Conservation (phyloP, 306 rosid genomes). For the Oemleria cerasiformis region DNA sequence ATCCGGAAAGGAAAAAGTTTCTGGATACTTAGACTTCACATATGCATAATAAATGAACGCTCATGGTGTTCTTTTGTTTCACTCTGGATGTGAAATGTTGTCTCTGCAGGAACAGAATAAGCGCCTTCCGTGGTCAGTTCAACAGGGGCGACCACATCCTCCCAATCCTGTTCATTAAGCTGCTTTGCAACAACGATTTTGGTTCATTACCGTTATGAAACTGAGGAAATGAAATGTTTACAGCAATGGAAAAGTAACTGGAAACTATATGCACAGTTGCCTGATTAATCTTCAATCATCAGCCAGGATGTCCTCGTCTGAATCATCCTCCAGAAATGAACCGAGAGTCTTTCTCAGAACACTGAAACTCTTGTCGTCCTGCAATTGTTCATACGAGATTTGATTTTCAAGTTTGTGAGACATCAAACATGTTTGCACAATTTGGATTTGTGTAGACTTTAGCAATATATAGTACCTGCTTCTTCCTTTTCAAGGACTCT, state of each 20-base stretch:
- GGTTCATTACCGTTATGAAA: not conserved
- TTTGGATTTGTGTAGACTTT: too few species aligned
- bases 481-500: constrained; percentile 83
- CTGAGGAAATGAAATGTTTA: not conserved
- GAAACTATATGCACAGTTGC: not conserved
- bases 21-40: not conserved
- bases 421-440: constrained; percentile 4
- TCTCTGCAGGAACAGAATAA: constrained; percentile 61
- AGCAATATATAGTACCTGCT: constrained; percentile 43
- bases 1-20: not conserved
- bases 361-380: constrained; percentile 91
- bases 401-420: constrained; percentile 5
- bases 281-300: constrained; percentile 57
- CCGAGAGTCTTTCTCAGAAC: constrained; percentile 84
- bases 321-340: constrained; percentile 65
- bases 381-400: constrained; percentile 14
- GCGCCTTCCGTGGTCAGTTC: constrained; percentile 86
- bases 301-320: constrained; percentile 80
- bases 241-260: not conserved
- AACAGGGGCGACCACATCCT: constrained; percentile 52
- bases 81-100: constrained; percentile 3
- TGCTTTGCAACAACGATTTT: not conserved
- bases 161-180: constrained; percentile 35
- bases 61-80: not conserved
- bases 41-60: not conserved